Conservation (phyloP, 208 protist genomes). For the Acanthamoeba lenticulata region DNA sequence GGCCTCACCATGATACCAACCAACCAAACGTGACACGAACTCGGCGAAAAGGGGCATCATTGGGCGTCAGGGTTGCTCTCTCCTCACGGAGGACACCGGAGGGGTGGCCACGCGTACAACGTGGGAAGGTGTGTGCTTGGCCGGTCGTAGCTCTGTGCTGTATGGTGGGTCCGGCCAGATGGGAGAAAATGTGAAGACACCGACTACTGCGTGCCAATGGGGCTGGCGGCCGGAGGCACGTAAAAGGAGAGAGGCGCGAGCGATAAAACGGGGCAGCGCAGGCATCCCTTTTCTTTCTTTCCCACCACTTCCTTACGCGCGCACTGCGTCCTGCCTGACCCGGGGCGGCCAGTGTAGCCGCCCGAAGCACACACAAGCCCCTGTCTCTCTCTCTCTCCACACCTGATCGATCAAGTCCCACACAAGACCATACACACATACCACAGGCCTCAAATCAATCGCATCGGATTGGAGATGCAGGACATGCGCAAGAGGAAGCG, state of each 20-base stretch:
- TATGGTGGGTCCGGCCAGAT: no score
- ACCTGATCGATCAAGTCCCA: no score
- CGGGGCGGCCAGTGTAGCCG: neutral
- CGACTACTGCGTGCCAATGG: no score
- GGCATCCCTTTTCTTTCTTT: neutral
- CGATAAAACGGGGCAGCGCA: neutral
- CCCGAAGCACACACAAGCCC: neutral
- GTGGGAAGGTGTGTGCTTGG: no score
- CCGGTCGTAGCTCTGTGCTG: no score
- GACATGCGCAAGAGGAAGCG: constrained; percentile 36
- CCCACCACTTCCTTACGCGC: neutral
- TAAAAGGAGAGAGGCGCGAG: neutral
- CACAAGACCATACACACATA: neutral
- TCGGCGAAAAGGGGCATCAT: no score
- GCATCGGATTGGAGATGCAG: neutral
- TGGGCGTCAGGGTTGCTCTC: no score
- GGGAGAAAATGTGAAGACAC: no score
- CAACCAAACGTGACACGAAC: no score
- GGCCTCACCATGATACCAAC: neutral
- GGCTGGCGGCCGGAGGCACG: neutral
- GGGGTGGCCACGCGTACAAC: no score
- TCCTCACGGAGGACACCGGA: no score
- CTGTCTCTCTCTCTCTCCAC: neutral
- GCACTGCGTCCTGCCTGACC: neutral
- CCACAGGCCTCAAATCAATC: neutral